phyloP scores from a whole-genome alignment of 331 rosid genomes.

The Prunus yedoensis region DNA sequence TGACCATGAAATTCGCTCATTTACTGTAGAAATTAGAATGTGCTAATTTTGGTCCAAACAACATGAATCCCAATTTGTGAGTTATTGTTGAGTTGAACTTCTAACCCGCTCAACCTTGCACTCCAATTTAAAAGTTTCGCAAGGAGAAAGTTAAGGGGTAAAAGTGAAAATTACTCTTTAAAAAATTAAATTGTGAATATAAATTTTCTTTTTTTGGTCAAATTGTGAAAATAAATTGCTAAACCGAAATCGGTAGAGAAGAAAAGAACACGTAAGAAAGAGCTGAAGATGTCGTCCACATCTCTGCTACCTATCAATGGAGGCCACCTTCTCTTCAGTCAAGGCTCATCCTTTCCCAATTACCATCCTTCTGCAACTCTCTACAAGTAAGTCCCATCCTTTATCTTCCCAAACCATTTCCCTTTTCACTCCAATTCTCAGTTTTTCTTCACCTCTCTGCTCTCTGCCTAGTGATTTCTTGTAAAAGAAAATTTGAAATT shows the following conservation, averaged over 20 bases:
- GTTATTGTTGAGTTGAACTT: no score
- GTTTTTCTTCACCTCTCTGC: background rate
- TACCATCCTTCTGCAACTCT: conserved; percentile 31
- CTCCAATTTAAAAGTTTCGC: no score
- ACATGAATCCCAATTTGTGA: no score
- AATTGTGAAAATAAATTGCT: background rate
- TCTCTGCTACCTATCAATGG: conserved; percentile 35
- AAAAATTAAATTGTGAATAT: background rate
- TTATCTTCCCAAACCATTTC: background rate
- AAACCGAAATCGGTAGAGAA: conserved; percentile 17
- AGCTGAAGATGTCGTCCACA: conserved; percentile 46
- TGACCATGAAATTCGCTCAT: no score
- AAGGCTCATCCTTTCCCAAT: conserved; percentile 19
- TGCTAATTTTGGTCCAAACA: no score
- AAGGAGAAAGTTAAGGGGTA: background rate
- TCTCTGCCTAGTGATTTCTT: background rate
- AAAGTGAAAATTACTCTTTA: background rate
- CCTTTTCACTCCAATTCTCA: background rate
- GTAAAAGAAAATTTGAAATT: background rate
- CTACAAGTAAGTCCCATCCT: conserved; percentile 33
- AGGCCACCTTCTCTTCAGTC: conserved; percentile 24
- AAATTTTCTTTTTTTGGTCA: no score
- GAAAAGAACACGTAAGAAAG: conserved; percentile 3
- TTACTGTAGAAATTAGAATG: no score
- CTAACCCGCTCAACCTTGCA: no score